Evolutionary conservation across 371 early-diverging fungal species (phyloP), one percentile per base, ranked within the genome.

Genomic region (Mycotypha africana): DNA sequence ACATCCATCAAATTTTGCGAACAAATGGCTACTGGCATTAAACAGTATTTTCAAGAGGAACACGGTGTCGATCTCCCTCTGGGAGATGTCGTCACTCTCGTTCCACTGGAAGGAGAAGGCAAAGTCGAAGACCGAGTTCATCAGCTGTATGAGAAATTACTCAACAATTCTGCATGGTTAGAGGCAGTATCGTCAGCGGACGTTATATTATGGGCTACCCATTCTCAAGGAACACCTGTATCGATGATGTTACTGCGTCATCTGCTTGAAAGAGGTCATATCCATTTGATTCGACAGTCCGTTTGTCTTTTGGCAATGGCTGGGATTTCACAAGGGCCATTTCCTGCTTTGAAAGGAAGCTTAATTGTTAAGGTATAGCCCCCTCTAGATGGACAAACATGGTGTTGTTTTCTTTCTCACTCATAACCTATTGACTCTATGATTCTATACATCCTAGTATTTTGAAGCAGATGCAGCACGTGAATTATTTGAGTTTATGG

Each of bases 171-270:
- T 3, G 41, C 28, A 11, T 78, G 78, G 74, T 51, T 47, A 30
- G 53, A 70, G 6, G 69, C 74, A 4, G 41, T 81, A 8, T 41
- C 58, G n/a, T 53, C 62, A 7, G 94, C 95, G 0, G 89, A 94
- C 58, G 64, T 86, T 6, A 77, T 95, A 11, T 61, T 95, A 35
- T 82, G 95, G 36, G 86, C 86, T 1, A 88, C 93, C 0, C 96
- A 95, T 67, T 84, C 85, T 16, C 96, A 95, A 58, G 96, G 96
- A 14, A 91, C 91, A 1, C 92, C 93, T 0, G 94, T 94, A 0
- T 84, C 90, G 4, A 75, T 82, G 22, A 64, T 93, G 53, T 50
- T 95, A 21, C 53, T 92, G 10, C 74, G 81, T 4, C 65, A 80
- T 26, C 67, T 93, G 42, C 74, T 94, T 12, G 60, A 81, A 17